Conservation (phyloP, 345 rosid species). For the Eucalyptus erythrocorys region DNA sequence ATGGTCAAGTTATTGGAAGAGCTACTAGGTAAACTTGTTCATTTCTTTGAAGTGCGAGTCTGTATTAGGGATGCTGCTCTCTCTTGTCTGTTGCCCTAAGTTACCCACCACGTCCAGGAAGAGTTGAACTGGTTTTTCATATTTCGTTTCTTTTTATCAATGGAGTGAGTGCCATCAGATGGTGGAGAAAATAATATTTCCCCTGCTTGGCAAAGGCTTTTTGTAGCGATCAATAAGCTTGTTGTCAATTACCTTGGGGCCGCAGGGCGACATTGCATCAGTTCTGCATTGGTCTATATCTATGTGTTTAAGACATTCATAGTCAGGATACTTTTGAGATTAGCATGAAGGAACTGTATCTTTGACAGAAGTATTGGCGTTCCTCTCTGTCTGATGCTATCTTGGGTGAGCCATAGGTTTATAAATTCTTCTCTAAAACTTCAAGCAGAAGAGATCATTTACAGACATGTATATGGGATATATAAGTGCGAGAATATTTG, state of each 20-base stretch:
- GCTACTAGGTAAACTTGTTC: conserved; percentile 58
- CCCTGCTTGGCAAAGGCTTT: not conserved
- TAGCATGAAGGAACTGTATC: not conserved
- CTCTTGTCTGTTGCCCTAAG: not conserved
- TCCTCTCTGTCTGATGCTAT: not conserved
- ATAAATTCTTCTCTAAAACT: not conserved
- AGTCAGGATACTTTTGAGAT: not conserved
- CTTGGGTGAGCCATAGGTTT: not conserved
- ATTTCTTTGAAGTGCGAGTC: not conserved
- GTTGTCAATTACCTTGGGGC: not conserved
- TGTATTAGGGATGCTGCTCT: not conserved
- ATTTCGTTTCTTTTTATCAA: not conserved
- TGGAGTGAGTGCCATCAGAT: not conserved
- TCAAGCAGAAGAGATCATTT: not conserved
- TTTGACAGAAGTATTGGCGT: not conserved
- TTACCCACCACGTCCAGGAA: not conserved
- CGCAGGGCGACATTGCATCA: not conserved
- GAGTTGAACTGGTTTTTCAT: not conserved
- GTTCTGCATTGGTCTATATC: not conserved
- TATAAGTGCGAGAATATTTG: not conserved
- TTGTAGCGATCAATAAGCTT: not conserved
- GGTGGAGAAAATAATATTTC: not conserved
- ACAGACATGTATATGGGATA: not conserved
- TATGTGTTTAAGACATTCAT: not conserved
- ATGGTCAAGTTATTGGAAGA: conserved; percentile 75